Base-by-base conservation (phyloP, 2,329 filamentous ascomycete species). In the Scolecobasidium constrictum region DNA sequence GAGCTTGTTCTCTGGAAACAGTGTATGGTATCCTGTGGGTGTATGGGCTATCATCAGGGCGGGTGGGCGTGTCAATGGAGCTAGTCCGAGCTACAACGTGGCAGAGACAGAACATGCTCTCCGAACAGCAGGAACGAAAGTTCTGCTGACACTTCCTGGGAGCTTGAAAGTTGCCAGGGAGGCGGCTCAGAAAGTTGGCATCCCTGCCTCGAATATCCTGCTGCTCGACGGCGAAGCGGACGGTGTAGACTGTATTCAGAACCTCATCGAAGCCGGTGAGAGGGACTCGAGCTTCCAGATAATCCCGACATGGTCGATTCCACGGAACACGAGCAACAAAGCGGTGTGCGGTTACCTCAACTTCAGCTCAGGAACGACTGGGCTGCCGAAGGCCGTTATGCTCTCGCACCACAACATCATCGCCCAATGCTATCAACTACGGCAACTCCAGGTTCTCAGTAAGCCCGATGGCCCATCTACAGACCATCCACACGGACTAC, bases 211-310 rank as follows among this genome's bases (percentile, higher is more conserved):
- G 5, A 17, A 23, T 9, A 40, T 43, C n/a, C 19, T 43, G 13
- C 34, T 43, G 34, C 40, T 43, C 11, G 40, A 43, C 12, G 40
- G 40, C 11, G 35, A 43, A 34, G 34, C n/a, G n/a, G 35, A 43
- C 7, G 40, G 40, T 9, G 13, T 37, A 15, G 26, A 35, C 9
- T 40, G 15, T 19, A 39, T 43, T 5, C 31, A 43, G 22, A 23
- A 43, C 12, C 20, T 43, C 9, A 39, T 43, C 18, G 9, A 17
- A 15, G 13, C 7, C 7, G 34, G 7, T 19, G 34, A 36, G 18
- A 15, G 17, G 7, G 34, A 43, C n/a, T 17, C 26, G 11, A 9
- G 12, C 11, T 15, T 18, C 15, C 16, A 40, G 16, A 15, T 36
- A 6, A 20, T 40, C 15, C 34, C 40, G 11, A 22, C n/a, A 11